These are phyloP conservation scores for Wilcoxina mikolae DNA, from an alignment of 495 filamentous ascomycete genomes.

Conservation along the genomic window DNA sequence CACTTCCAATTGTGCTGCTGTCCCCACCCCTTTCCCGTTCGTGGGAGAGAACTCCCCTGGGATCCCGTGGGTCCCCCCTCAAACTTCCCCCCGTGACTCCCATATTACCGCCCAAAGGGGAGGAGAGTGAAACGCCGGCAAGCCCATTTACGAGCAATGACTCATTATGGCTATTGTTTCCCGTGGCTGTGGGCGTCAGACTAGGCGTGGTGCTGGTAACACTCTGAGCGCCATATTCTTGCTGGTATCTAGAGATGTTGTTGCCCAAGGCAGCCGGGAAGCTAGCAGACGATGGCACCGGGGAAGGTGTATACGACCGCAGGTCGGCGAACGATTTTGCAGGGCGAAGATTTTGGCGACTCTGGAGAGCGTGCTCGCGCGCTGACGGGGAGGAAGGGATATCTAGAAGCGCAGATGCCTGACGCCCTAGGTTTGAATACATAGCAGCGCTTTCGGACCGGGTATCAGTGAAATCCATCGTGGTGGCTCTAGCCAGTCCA, in stretches of 20 bases:
- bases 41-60: conserved; percentile 22
- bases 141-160: conserved; percentile 53
- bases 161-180: conserved; percentile 50
- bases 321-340: conserved; percentile 96
- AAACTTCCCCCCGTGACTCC: conserved; percentile 48
- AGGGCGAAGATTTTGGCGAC: conserved; percentile 64
- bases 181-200: conserved; percentile 60
- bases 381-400: conserved; percentile 69
- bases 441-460: conserved; percentile 52
- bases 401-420: conserved; percentile 62
- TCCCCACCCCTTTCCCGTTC: conserved; percentile 26
- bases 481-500: conserved; percentile 79
- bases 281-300: conserved; percentile 74
- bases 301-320: conserved; percentile 86
- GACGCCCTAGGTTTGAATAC: conserved; percentile 60
- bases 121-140: conserved; percentile 42
- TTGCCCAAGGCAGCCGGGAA: conserved; percentile 59
- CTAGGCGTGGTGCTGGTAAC: conserved; percentile 56
- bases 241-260: conserved; percentile 50
- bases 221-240: conserved; percentile 43
- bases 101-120: conserved; percentile 28
- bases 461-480: conserved; percentile 93
- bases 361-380: conserved; percentile 36
- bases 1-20: conserved; percentile 20
- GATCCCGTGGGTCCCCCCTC: conserved; percentile 33